These are phyloP conservation scores for Phanerochaete sordida DNA, from an alignment of 768 basidiomycete genomes.

Conservation along the genomic window DNA sequence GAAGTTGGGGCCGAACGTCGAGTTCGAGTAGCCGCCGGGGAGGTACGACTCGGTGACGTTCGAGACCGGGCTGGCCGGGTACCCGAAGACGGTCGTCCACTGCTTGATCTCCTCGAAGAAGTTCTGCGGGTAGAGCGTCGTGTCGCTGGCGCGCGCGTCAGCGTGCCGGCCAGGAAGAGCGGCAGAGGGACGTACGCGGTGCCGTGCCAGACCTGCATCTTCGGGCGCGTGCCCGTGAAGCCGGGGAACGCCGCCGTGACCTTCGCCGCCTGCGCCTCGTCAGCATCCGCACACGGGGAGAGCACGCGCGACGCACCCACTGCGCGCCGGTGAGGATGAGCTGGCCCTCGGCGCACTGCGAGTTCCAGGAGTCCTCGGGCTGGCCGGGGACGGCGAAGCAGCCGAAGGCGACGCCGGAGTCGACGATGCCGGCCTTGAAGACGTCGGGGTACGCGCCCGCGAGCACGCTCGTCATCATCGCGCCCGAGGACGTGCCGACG, in stretches of 20 bases:
- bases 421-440: slow-evolving; percentile 44
- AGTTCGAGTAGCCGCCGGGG: slow-evolving; percentile 43
- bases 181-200: neutral
- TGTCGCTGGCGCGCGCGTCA: slow-evolving; percentile 34
- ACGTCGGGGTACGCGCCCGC: slow-evolving; percentile 53
- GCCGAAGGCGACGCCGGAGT: slow-evolving; percentile 50
- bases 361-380: slow-evolving; percentile 39
- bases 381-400: slow-evolving; percentile 44
- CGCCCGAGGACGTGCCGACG: slow-evolving; percentile 51
- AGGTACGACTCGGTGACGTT: slow-evolving; percentile 34
- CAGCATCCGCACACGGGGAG: neutral
- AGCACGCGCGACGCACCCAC: slow-evolving; percentile 29
- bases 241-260: neutral
- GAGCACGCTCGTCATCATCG: slow-evolving; percentile 61
- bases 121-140: slow-evolving; percentile 47
- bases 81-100: slow-evolving; percentile 54
- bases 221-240: neutral
- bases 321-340: slow-evolving; percentile 41
- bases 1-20: slow-evolving; percentile 47
- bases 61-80: slow-evolving; percentile 36
- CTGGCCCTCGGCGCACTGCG: slow-evolving; percentile 41
- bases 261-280: neutral
- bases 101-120: slow-evolving; percentile 50
- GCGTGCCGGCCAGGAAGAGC: too few species aligned
- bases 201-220: slow-evolving; percentile 5